Evolutionary conservation across 2,329 filamentous ascomycete species (phyloP), one percentile per base, ranked within the genome.

Genomic region (Bipolaris bicolor): DNA sequence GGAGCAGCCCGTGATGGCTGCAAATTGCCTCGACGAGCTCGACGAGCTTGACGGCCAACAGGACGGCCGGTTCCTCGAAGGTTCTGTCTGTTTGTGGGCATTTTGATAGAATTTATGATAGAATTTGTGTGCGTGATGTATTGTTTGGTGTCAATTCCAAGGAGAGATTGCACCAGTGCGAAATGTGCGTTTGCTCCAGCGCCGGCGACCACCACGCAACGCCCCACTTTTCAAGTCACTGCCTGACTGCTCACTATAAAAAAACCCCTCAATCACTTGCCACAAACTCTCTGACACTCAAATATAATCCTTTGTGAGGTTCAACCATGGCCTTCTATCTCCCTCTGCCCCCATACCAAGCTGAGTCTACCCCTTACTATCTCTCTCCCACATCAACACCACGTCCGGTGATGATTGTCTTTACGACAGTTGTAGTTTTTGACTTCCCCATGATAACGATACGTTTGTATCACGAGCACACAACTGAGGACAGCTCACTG

Each of bases 381-480:
- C 34, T 29, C 33, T 36, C n/a, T 2, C 15, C 22, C 9, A 7
- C 11, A 39, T 26, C 13, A 9, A 39, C 20, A 16, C 46, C 2
- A 3, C 26, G 33, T 16, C 46, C 15, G 10, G 18, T 4, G 34
- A 49, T 49, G 34, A 29, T 26, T 22, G 34, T 49, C 34, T 29
- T 39, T 36, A 47, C 41, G 29, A 49, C 22, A 49, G 34, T 49
- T 49, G 46, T 49, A 49, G 22, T 39, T 49, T 1, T 49, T 49
- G 46, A 49, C n/a, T 29, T 46, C 3, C 11, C 2, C 29, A 46
- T 46, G 43, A 46, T 20, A 46, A 46, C 16, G 3, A 46, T 45
- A 31, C 43, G 1, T 45, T 31, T 45, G 43, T 46, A 46, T 46
- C 45, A 46, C 15, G 26, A 10, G 45, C 16, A n/a, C n/a, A 7